Percentiles rank a stretch among this genome's conserved stretches.
These are phyloP conservation scores for Neolecta irregularis DNA, from an alignment of 1,139 yeast genomes.

Conservation along the genomic window DNA sequence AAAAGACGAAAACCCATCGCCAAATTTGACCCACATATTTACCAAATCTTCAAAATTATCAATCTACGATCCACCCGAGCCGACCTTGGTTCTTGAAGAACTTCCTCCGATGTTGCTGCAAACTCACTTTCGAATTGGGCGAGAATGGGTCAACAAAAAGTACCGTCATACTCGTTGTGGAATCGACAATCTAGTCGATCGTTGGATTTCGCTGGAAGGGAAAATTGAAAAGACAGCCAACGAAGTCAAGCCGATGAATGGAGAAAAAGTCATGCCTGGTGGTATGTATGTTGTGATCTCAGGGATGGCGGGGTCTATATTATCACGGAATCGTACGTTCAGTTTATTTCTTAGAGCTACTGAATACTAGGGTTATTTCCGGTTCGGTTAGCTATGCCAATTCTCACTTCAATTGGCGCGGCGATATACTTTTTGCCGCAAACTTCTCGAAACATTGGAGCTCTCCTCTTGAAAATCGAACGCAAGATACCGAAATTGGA, in stretches of 20 bases:
- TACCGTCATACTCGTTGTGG: neutral
- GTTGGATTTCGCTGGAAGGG: conserved; percentile 9
- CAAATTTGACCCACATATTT: too few relatives aligned
- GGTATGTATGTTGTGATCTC: conserved; percentile 10
- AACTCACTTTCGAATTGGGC: neutral
- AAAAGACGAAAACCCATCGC: too few relatives aligned
- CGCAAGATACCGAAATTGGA: too few relatives aligned
- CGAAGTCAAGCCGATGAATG: conserved; percentile 7
- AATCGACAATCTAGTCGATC: conserved; percentile 5
- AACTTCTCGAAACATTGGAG: conserved; percentile 10
- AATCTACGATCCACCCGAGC: neutral
- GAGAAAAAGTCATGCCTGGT: conserved; percentile 11
- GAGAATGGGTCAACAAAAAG: neutral
- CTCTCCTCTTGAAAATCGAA: neutral
- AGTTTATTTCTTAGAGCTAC: neutral
- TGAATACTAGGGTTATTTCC: conserved; percentile 5
- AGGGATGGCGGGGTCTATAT: conserved; percentile 13
- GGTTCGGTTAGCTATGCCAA: conserved; percentile 10
- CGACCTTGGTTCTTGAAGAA: neutral
- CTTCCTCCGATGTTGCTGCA: neutral
- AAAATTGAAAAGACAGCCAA: conserved; percentile 7
- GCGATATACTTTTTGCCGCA: conserved; percentile 11
- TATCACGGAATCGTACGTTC: conserved; percentile 9
- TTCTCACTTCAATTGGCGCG: conserved; percentile 10
- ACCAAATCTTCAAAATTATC: too few relatives aligned